Base-by-base conservation (phyloP, 306 rosid genomes). In the Adenanthera pavonina region DNA sequence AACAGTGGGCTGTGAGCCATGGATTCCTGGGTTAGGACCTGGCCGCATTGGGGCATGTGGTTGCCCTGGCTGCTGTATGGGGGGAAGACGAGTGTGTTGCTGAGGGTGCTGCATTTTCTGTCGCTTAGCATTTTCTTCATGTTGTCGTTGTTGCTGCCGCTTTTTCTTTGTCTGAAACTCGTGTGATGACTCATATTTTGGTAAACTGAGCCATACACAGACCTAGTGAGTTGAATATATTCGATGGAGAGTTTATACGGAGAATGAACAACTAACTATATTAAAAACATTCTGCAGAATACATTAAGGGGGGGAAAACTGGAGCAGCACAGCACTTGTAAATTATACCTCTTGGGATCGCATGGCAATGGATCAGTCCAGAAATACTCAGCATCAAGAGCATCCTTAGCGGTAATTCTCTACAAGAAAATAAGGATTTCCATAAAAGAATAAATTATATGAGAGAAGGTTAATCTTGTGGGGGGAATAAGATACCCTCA, bases 141-240 rank as follows among this genome's bases (percentile, higher is more conserved):
- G 73, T 85, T 88, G 90, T 54, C 90, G 88, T 77, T 86, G 95
- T 79, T 91, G 91, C 86, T 89, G 95, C 52, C 88, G 85, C 83
- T 87, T 91, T 81, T 87, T 89, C 90, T 91, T 91, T 83, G 92
- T 91, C 76, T 91, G 91, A 85, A 89, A 91, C 84, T 91, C 92
- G 2, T 91, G 95, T 1, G 95, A 91, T 33, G 92, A 89, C 83
- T 89, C 95, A 67, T 89, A 91, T 81, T 86, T 91, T 69, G 95
- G 95, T 59, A 91, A 87, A 81, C 95, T 91, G 66, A 72, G 53
- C 35, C 53, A 80, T 54, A 40, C 20, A 87, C 2, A 78, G 69
- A 72, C 5, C 7, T 44, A 51, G 49, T 56, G 30, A 19, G 4
- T 56, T 8, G 34, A 56, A 17, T 9, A 56, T 19, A 56, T 56